Evolutionary conservation across 78 protist species (phyloP).

Genomic region (Tieghemostelium lacteum): DNA sequence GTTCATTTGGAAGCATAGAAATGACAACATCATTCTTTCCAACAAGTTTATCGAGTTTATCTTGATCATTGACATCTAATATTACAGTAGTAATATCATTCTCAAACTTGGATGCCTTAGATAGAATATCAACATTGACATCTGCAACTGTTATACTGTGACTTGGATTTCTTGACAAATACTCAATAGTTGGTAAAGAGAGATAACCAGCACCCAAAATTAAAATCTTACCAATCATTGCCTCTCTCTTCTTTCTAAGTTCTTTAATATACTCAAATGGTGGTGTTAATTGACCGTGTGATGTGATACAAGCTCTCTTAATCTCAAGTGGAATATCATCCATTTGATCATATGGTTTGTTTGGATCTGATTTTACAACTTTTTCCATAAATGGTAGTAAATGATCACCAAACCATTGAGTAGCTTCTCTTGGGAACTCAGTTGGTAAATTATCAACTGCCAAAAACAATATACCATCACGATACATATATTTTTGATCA

Average conservation of each 20-base stretch:
- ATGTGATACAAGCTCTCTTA: slow-evolving; percentile 72
- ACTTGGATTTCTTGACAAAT: slow-evolving; percentile 72
- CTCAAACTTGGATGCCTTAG: slow-evolving; percentile 8
- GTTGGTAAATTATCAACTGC: slow-evolving; percentile 95
- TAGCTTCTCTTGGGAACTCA: slow-evolving; percentile 94
- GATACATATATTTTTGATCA: slow-evolving; percentile 74
- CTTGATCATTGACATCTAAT: slow-evolving; percentile 52
- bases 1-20: slow-evolving; percentile 80
- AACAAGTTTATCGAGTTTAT: slow-evolving; percentile 41
- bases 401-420: slow-evolving; percentile 88
- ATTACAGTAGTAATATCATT: slow-evolving; percentile 28
- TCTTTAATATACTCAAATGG: slow-evolving; percentile 83
- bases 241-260: slow-evolving; percentile 79
- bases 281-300: slow-evolving; percentile 85
- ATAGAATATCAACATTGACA: slow-evolving; percentile 13
- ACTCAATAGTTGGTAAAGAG: slow-evolving; percentile 67
- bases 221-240: slow-evolving; percentile 45
- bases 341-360: slow-evolving; percentile 71
- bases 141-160: slow-evolving; percentile 74
- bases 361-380: slow-evolving; percentile 77
- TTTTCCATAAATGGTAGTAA: slow-evolving; percentile 73
- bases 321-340: slow-evolving; percentile 73
- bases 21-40: slow-evolving; percentile 55
- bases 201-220: slow-evolving; percentile 87
- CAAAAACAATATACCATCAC: slow-evolving; percentile 86